phyloP scores from a whole-genome alignment of 2,329 filamentous ascomycete species.

The Penicillium griseofulvum region DNA sequence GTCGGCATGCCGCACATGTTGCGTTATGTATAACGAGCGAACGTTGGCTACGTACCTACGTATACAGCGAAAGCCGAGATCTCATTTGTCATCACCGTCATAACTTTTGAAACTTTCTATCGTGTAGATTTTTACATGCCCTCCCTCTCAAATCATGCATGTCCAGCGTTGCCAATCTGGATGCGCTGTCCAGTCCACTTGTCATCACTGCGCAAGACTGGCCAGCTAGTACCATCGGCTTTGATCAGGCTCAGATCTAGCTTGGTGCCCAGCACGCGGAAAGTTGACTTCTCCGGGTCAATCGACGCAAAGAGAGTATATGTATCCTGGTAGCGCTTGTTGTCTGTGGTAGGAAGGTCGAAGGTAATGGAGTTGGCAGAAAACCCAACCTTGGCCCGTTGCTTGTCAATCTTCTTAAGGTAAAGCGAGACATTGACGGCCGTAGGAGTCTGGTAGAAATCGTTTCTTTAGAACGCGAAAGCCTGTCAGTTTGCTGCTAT shows the following conservation, averaged over 20 bases:
- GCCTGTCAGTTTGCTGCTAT: slow-evolving; percentile 3
- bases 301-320: slow-evolving; percentile 77
- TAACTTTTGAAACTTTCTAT: slow-evolving; percentile 4
- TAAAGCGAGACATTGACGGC: slow-evolving; percentile 89
- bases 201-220: slow-evolving; percentile 78
- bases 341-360: slow-evolving; percentile 81
- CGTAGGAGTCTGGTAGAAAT: slow-evolving; percentile 90
- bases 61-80: not conserved
- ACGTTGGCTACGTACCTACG: not conserved
- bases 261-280: slow-evolving; percentile 84
- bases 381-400: slow-evolving; percentile 71
- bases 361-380: slow-evolving; percentile 62
- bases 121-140: slow-evolving; percentile 6
- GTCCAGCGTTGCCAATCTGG: slow-evolving; percentile 79
- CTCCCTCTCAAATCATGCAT: slow-evolving; percentile 38
- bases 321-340: slow-evolving; percentile 73
- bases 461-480: slow-evolving; percentile 54
- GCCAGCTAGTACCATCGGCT: slow-evolving; percentile 77
- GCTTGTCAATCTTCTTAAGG: slow-evolving; percentile 93
- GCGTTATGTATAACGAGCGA: not conserved
- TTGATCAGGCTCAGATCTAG: slow-evolving; percentile 74
- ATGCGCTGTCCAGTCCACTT: slow-evolving; percentile 73
- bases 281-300: slow-evolving; percentile 70
- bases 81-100: slow-evolving; percentile 12
- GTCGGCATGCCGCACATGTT: not conserved